Percentiles rank a stretch among this genome's conserved stretches.
Evolutionary conservation across 2,329 filamentous ascomycete genomes (phyloP).

Genomic region (Furcasterigmium sp.): DNA sequence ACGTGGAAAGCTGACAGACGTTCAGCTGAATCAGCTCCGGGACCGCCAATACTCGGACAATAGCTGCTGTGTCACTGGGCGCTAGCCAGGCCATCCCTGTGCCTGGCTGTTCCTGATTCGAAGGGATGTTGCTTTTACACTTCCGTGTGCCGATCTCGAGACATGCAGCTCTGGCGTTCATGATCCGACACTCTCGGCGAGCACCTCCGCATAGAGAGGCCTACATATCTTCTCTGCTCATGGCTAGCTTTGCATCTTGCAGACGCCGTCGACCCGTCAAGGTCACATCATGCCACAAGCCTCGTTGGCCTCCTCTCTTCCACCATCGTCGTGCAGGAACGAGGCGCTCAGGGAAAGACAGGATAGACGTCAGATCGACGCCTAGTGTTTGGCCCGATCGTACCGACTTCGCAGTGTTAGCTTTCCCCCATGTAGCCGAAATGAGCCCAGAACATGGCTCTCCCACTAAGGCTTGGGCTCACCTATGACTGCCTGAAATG

Average conservation of each 20-base stretch:
- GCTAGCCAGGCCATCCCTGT: too few relatives aligned
- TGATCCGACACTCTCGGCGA: not conserved
- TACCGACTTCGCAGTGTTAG: not conserved
- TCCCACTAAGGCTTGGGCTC: not conserved
- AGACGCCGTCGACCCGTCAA: too few relatives aligned
- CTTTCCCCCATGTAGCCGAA: not conserved
- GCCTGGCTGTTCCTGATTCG: too few relatives aligned
- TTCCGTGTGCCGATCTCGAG: not conserved
- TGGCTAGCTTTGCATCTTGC: too few relatives aligned
- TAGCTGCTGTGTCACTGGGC: too few relatives aligned
- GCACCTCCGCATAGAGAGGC: not conserved
- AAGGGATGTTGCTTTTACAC: not conserved
- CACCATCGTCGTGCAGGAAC: too few relatives aligned
- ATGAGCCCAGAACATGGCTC: conserved; percentile 2
- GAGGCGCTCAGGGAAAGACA: not conserved
- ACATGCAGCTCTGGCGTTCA: not conserved
- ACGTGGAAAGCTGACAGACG: too few relatives aligned
- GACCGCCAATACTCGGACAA: too few relatives aligned
- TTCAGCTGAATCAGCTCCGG: too few relatives aligned
- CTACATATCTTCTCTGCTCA: not conserved
- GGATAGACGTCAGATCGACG: not conserved
- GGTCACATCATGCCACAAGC: not conserved
- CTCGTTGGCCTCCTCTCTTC: too few relatives aligned
- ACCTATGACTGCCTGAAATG: too few relatives aligned
- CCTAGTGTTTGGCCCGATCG: not conserved